These are phyloP conservation scores for Ogataea haglerorum DNA, from an alignment of 805 yeast species.

Conservation along the genomic window DNA sequence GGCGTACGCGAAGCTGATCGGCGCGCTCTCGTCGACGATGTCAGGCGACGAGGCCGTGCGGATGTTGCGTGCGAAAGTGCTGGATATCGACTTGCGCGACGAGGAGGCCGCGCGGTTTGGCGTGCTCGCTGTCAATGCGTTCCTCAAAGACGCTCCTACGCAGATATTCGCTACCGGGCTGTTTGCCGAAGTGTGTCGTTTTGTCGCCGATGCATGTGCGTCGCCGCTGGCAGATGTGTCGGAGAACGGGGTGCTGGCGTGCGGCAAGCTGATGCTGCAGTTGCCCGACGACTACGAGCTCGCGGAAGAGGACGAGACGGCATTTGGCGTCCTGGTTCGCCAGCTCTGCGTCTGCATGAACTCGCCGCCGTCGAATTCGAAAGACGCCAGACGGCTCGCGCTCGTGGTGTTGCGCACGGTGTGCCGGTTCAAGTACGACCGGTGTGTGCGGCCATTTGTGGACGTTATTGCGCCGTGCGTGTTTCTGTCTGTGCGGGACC, in stretches of 20 bases:
- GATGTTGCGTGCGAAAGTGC: conserved; percentile 57
- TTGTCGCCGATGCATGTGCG: conserved; percentile 42
- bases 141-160: conserved; percentile 71
- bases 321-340: conserved; percentile 41
- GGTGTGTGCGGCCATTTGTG: conserved; percentile 48
- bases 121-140: conserved; percentile 71
- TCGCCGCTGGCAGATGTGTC: conserved; percentile 50
- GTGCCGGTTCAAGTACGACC: conserved; percentile 55
- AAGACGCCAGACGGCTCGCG: conserved; percentile 76
- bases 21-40: conserved; percentile 68
- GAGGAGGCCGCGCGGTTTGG: conserved; percentile 53
- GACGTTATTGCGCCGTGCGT: conserved; percentile 66
- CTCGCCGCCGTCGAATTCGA: conserved; percentile 57
- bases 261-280: conserved; percentile 72
- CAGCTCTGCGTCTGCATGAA: conserved; percentile 48
- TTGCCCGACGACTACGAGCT: conserved; percentile 36
- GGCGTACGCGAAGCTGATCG: conserved; percentile 75
- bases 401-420: conserved; percentile 74
- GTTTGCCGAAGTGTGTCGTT: conserved; percentile 45
- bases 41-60: conserved; percentile 59
- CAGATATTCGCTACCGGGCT: conserved; percentile 56
- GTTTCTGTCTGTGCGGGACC: conserved; percentile 80
- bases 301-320: conserved; percentile 34
- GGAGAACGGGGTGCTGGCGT: conserved; percentile 75
- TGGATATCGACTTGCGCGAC: conserved; percentile 41